phyloP scores from a whole-genome alignment of 2,329 filamentous ascomycete species.

The Xylariaceae sp. region DNA sequence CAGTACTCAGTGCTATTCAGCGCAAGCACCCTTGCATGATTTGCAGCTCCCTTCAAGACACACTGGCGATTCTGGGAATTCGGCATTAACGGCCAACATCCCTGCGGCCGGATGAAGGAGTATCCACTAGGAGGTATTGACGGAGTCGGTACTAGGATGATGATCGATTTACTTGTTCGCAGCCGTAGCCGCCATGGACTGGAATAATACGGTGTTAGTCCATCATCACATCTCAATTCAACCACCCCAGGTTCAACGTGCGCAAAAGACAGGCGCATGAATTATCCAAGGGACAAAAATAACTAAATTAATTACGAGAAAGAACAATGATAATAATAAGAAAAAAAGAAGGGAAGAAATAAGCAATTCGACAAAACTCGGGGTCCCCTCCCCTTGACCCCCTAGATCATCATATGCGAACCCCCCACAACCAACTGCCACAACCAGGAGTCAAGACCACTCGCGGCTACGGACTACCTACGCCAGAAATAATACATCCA shows the following conservation, averaged over 20 bases:
- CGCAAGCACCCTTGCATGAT: slow-evolving; percentile 31
- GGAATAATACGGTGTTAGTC: slow-evolving; percentile 8
- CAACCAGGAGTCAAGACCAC: background rate
- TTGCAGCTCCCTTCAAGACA: slow-evolving; percentile 30
- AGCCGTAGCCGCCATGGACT: slow-evolving; percentile 12
- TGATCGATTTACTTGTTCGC: background rate
- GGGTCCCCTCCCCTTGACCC: background rate
- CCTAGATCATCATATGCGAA: slow-evolving; percentile 5
- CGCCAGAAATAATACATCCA: no score
- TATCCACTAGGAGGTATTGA: slow-evolving; percentile 15
- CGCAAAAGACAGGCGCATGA: slow-evolving; percentile 7
- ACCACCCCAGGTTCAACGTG: slow-evolving; percentile 6
- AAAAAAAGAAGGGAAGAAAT: slow-evolving; percentile 10
- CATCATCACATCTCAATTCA: slow-evolving; percentile 19
- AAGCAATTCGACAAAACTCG: slow-evolving; percentile 9
- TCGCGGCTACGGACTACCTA: background rate
- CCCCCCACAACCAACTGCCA: background rate
- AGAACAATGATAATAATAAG: slow-evolving; percentile 6
- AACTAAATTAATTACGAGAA: background rate
- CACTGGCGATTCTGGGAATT: slow-evolving; percentile 20
- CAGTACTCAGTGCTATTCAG: slow-evolving; percentile 8
- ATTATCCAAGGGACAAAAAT: background rate
- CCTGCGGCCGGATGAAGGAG: slow-evolving; percentile 23
- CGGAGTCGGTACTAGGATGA: background rate
- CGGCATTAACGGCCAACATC: slow-evolving; percentile 31